Base-by-base conservation (phyloP, 805 yeast genomes). In the Kodamaea laetipori region DNA sequence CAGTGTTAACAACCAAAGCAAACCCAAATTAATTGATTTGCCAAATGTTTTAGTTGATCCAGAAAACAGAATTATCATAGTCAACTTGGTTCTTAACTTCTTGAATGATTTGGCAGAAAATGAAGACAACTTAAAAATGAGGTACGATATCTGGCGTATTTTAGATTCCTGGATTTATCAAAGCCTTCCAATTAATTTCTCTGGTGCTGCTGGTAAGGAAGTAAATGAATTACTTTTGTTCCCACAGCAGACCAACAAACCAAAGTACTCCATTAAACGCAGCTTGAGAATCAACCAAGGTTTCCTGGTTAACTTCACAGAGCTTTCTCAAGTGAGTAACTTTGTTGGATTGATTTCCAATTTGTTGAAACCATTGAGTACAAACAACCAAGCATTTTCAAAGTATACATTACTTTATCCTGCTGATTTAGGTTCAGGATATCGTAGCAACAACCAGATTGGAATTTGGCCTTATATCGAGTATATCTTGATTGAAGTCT, bases 381-480 rank as follows among this genome's bases (percentile, higher is more conserved):
- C 34, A 30, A 30, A 4, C 19, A 30, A 30, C 19, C 34, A 30
- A 7, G 34, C 34, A 13, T 30, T 30, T 15, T 28, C 32, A 13
- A 37, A 46, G 19, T 74, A 77, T 25, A 43, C 55, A 4, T 55
- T 82, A 10, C 71, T 80, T 9, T 85, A 73, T 53, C 96, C 96
- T 0, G 53, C 67, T 5, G 78, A 75, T 41, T 59, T 89, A 19
- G 96, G 96, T 0, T 58, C 59, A 2, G 68, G 71, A 0, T 77
- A 81, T 49, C 74, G 95, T 53, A 37, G 47, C 26, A 58, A 59
- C 35, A 30, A 30, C 18, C 58, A 68, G 24, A 60, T 71, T 12
- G 96, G 96, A 2, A 63, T 89, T 4, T 80, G 90, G 79, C 89
- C 94, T 2, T 92, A 90, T 54, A 60, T 86, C 42, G 92, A 88